Evolutionary conservation across 352 stramenopile species (phyloP), one percentile per base, ranked within the genome.

Genomic region (Halophytophthora batemanensis): DNA sequence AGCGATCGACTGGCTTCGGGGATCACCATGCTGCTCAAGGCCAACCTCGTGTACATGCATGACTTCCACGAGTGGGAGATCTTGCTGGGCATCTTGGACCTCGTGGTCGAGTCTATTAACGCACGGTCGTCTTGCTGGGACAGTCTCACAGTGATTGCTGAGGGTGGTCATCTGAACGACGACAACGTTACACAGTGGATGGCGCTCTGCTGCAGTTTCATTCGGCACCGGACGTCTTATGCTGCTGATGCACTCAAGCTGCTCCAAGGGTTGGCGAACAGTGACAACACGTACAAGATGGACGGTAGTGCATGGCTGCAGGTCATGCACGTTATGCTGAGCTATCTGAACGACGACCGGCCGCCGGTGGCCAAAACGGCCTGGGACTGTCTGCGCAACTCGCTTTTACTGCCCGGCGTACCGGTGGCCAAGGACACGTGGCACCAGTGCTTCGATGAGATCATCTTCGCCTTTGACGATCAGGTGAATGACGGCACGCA

Each of bases 21-120:
- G 2, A 82, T 95, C 42, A 89, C 87, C 33, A 85, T 93, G 70
- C 56, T 93, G 21, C 57, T 95, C 17, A 93, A 93, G 65, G 84
- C 84, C 1, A 95, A 95, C 33, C 61, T 90, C 14, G 82, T 93
- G 56, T 95, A 95, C 70, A 90, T 95, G 82, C 77, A 91, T 55
- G 66, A 89, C 28, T 90, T 90, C 44, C 67, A 83, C 61, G 82
- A 93, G 47, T 90, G 82, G 80, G 43, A 76, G n/a, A 68, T 88
- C 13, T 56, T 90, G 14, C 50, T 93, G 46, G 74, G 77, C 17
- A 84, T 95, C 25, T 46, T 95, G 15, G 71, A 87, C 41, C 80
- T 84, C 31, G 76, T 92, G 1, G 80, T 90, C 13, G 76, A 89
- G 69, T 86, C 86, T 58, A 87, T 86, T 18, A 87, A 86, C 42